Evolutionary conservation across 495 filamentous ascomycete species (phyloP), one percentile per base, ranked within the genome.

Genomic region (Acidomyces sp.): DNA sequence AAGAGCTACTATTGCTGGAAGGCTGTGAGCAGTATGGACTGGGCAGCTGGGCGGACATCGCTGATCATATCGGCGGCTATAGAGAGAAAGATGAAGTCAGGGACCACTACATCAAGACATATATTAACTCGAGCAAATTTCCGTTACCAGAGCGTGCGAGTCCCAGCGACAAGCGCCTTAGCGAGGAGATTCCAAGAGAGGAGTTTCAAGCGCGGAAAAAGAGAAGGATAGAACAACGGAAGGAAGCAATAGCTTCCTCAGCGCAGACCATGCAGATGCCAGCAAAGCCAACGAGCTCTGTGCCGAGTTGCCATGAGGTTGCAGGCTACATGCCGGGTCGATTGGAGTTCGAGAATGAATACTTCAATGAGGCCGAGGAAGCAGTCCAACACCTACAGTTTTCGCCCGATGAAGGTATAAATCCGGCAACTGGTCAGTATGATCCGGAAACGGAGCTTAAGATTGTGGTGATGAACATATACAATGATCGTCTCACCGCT

Each of bases 281-380:
- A 2, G 83, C 86, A 56, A 96, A 96, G 54, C 90, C 90, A 0
- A 95, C 87, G 2, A 85, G 87, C 18, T 85, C 79, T 64, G 83
- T 92, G 3, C 90, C 90, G 12, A 73, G 87, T 20, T 96, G 92
- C 57, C 90, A 99, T 60, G 90, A 99, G 58, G 88, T 99, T 20
- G 82, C 92, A 56, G 90, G 90, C 3, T 99, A 93, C 60, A 99
- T 99, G 90, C 90, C 90, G 2, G 90, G 92, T 25, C 84, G 90
- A 15, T 62, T 99, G 43, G 90, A 99, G 55, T 99, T 96, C 53
- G 90, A 99, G 67, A 93, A 83, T 0, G 90, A 99, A 53, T 93
- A 88, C 58, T 78, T 86, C 53, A 96, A 99, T 59, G 92, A 96
- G 51, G 90, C 92, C 0, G 90, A 99, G 59, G 92, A 96, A 62